Base-by-base conservation (phyloP, 139 green algal genomes). In the Deuterostichococcus epilithicus region DNA sequence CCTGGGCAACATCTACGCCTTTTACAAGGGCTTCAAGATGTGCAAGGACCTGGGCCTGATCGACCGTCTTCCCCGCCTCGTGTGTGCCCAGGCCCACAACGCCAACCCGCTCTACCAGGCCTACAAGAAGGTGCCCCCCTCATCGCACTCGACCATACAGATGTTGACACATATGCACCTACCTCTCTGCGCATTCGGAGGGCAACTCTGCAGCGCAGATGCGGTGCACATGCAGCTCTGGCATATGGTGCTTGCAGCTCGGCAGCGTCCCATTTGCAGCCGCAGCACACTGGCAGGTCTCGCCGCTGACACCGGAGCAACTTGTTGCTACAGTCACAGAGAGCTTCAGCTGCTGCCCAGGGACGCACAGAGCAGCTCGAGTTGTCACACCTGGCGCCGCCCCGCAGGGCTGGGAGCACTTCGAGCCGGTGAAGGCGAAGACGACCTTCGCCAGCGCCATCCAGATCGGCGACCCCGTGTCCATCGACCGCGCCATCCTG, bases 1-100 rank as follows among this genome's bases (percentile, higher is more conserved):
- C 91, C 89, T 99, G 38, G 96, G 96, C 80, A 99, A 99, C 91
- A 92, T 99, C 68, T 99, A 99, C 83, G 96, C 96, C 22, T 99
- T 99, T 81, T 99, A 98, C 93, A 99, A 99, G 88, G 92, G 92
- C 45, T 97, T 97, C 83, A 86, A 92, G 73, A 92, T 96, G 92
- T 92, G 85, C 87, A 88, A 86, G 78, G 96, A 99, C 35, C 88
- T 99, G 72, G 96, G 96, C 37, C 85, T 99, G 37, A 86, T 93
- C 20, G 88, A 98, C 83, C 76, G 82, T 23, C 89, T 99, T 66
- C 96, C 96, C 2, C 88, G 96, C n/a, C 84, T 99, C 74, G 96
- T 99, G 33, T 90, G 87, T 44, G 90, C 91, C 26, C 84, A 91
- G 86, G 95, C 96, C 28, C 75, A 87, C 22, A 98, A 99, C 80